Conservation (phyloP, 495 filamentous ascomycete species). For the Aspergillus incahuasiensis region DNA sequence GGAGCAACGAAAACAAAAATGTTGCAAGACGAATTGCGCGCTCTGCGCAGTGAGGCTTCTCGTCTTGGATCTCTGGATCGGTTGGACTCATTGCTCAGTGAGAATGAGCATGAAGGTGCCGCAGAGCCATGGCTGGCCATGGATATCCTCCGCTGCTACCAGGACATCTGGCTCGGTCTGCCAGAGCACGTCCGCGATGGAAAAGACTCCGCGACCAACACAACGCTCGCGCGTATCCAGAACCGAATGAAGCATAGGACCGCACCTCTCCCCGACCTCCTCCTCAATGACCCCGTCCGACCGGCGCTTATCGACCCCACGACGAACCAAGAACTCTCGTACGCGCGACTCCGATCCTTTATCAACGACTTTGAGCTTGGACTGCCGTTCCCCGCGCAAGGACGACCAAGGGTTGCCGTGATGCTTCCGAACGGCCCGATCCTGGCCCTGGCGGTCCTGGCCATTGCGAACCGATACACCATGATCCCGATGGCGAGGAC, state of each 20-base stretch:
- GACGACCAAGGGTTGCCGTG: not conserved
- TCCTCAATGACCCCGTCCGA: not conserved
- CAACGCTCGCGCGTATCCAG: not conserved
- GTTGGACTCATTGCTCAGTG: not conserved
- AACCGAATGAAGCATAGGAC: not conserved
- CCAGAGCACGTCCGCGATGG: not conserved
- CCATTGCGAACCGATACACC: not conserved
- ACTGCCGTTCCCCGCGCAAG: not conserved
- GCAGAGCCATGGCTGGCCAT: not conserved
- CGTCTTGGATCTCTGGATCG: not conserved
- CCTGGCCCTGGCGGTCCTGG: not conserved
- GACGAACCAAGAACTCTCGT: not conserved
- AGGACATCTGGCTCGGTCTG: slow-evolving; percentile 2
- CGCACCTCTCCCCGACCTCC: not conserved
- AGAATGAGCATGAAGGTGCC: not conserved
- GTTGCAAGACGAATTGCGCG: not conserved
- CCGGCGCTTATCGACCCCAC: not conserved
- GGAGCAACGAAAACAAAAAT: not conserved
- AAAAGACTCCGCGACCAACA: not conserved
- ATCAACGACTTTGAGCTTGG: not conserved
- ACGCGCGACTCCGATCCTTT: not conserved
- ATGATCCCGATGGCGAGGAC: slow-evolving; percentile 7
- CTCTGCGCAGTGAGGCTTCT: not conserved
- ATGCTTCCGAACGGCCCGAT: slow-evolving; percentile 2
- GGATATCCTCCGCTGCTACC: slow-evolving; percentile 1